Evolutionary conservation across 345 rosid genomes (phyloP).

Genomic region (Populus davidiana): DNA sequence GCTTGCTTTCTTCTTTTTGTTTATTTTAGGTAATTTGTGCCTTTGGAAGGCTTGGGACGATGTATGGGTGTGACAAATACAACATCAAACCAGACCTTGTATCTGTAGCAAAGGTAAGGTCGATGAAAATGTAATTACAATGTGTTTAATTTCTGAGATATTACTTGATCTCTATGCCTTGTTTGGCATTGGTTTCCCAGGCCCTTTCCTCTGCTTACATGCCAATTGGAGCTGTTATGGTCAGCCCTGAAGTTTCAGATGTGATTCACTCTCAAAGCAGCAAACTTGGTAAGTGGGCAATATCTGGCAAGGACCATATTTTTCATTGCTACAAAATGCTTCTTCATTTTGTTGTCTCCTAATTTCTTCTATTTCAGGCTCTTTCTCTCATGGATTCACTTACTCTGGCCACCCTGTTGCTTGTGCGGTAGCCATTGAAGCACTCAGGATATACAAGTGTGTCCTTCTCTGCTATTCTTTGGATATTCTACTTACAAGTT

Average conservation of each 20-base stretch:
- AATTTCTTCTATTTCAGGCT: constrained; percentile 42
- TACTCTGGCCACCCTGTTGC: constrained; percentile 96
- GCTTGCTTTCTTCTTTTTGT: constrained; percentile 11
- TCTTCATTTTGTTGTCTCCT: background rate
- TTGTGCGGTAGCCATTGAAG: constrained; percentile 85
- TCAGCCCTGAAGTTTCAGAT: constrained; percentile 80
- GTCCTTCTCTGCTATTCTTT: constrained; percentile 13
- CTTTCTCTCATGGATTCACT: constrained; percentile 91
- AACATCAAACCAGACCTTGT: constrained; percentile 91
- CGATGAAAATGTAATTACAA: background rate
- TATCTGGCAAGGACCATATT: background rate
- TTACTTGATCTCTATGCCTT: background rate
- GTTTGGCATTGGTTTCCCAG: constrained; percentile 35
- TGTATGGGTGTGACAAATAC: constrained; percentile 92
- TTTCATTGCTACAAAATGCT: background rate
- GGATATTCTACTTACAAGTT: background rate
- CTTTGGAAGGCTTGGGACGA: constrained; percentile 95
- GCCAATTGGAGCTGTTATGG: constrained; percentile 92
- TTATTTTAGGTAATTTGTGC: constrained; percentile 80
- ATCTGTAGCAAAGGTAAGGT: constrained; percentile 77
- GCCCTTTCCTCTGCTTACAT: constrained; percentile 89
- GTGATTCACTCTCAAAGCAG: constrained; percentile 90
- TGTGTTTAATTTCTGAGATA: background rate
- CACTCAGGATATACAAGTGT: constrained; percentile 69
- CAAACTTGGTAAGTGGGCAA: constrained; percentile 64